These are phyloP conservation scores for Exophiala oligosperma DNA, from an alignment of 2,329 filamentous ascomycete species.

Conservation along the genomic window DNA sequence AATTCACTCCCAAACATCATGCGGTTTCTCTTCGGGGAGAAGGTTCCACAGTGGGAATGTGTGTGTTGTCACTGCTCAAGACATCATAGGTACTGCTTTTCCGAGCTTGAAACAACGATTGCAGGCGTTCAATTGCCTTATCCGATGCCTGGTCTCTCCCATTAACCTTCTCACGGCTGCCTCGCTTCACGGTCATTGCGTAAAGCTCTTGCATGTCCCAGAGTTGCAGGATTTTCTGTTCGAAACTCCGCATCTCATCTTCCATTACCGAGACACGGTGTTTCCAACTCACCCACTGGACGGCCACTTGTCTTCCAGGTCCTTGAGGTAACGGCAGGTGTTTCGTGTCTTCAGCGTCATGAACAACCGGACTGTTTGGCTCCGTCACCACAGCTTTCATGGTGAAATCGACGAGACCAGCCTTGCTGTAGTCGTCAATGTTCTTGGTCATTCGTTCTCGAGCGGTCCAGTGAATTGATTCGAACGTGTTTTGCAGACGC, in stretches of 20 bases:
- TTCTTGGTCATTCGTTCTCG: constrained; percentile 51
- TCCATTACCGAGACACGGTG: constrained; percentile 6
- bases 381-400: constrained; percentile 6
- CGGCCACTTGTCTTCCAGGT: not conserved
- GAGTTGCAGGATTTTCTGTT: constrained; percentile 11
- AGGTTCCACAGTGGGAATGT: not conserved
- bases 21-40: not conserved
- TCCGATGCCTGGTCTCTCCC: not conserved
- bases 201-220: constrained; percentile 9
- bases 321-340: not conserved
- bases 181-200: not conserved
- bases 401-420: constrained; percentile 46
- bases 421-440: constrained; percentile 50
- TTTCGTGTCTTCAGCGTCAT: not conserved
- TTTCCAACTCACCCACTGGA: constrained; percentile 4
- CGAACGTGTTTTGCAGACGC: constrained; percentile 52
- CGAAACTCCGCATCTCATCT: constrained; percentile 18
- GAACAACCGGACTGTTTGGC: constrained; percentile 10
- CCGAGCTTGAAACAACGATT: not conserved
- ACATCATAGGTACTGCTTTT: not conserved
- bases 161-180: not conserved
- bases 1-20: not conserved
- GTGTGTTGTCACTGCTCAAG: not conserved
- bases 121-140: not conserved
- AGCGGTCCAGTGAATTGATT: constrained; percentile 55